A percentile compares a stretch with the other conserved stretches of the same genome.
These are phyloP conservation scores for Nadsonia starkeyi-henricii DNA, from an alignment of 1,139 yeast genomes.

Conservation along the genomic window DNA sequence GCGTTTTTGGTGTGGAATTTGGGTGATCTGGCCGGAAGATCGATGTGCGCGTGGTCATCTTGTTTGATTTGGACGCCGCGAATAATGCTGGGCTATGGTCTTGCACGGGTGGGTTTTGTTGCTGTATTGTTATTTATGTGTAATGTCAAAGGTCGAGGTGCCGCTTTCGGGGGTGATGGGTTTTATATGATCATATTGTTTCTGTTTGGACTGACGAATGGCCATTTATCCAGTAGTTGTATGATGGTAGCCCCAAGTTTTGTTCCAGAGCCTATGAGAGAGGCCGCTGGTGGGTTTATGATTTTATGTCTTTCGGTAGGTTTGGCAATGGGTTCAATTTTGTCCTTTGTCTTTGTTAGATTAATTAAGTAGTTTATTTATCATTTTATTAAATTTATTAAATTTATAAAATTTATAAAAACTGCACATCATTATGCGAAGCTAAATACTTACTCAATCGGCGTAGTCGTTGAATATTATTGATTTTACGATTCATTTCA, in stretches of 20 bases:
- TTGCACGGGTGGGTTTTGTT: no score
- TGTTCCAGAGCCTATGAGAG: constrained; percentile 50
- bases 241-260: constrained; percentile 64
- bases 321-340: constrained; percentile 58
- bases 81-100: no score
- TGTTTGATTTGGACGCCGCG: no score
- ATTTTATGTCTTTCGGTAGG: constrained; percentile 64
- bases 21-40: constrained; percentile 77
- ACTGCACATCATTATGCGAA: background rate
- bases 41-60: constrained; percentile 39
- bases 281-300: constrained; percentile 90
- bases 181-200: constrained; percentile 60
- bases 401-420: background rate
- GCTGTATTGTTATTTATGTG: no score
- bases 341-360: constrained; percentile 52
- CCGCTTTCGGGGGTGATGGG: constrained; percentile 40
- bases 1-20: constrained; percentile 74
- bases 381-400: no score
- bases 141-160: constrained; percentile 10
- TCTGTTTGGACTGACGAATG: constrained; percentile 72
- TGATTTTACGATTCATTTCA: background rate
- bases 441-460: background rate
- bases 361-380: constrained; percentile 1
- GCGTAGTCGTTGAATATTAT: background rate
- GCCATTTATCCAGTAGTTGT: constrained; percentile 66